These are phyloP conservation scores for Aspergillus flavus DNA, from an alignment of 2,329 filamentous ascomycete genomes.

Conservation along the genomic window DNA sequence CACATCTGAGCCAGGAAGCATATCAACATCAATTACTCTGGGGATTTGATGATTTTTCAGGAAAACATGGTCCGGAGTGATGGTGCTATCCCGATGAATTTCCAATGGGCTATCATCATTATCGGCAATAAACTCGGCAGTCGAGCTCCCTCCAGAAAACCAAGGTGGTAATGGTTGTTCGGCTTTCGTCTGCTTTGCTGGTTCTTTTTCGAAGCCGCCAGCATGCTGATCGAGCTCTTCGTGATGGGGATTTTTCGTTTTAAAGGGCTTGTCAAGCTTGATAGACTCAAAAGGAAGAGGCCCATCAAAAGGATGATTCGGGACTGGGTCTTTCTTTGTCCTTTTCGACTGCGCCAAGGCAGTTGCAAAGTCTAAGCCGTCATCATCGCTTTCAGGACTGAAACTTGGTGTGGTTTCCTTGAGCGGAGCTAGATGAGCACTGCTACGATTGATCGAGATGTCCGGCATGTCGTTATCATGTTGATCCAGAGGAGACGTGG, in stretches of 20 bases:
- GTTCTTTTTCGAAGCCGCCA: conserved; percentile 67
- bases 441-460: conserved; percentile 44
- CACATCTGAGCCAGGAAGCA: conserved; percentile 28
- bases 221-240: conserved; percentile 57
- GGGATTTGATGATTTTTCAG: conserved; percentile 35
- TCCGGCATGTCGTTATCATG: conserved; percentile 45
- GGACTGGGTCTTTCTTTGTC: conserved; percentile 50
- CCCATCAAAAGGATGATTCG: conserved; percentile 68
- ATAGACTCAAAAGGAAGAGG: conserved; percentile 86
- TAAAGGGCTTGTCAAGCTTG: conserved; percentile 67
- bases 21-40: conserved; percentile 46
- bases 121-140: conserved; percentile 37
- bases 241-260: conserved; percentile 40
- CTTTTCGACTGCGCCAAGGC: conserved; percentile 73
- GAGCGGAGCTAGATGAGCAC: conserved; percentile 41
- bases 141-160: conserved; percentile 44
- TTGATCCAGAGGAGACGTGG: conserved; percentile 33
- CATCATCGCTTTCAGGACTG: conserved; percentile 64
- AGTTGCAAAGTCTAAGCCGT: conserved; percentile 75
- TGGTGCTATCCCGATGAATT: conserved; percentile 23
- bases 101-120: conserved; percentile 27
- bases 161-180: conserved; percentile 47
- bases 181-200: conserved; percentile 32
- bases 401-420: conserved; percentile 35
- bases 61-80: conserved; percentile 29